Evolutionary conservation across 2,329 filamentous ascomycete genomes (phyloP).

Genomic region (Hypoxylon sp.): DNA sequence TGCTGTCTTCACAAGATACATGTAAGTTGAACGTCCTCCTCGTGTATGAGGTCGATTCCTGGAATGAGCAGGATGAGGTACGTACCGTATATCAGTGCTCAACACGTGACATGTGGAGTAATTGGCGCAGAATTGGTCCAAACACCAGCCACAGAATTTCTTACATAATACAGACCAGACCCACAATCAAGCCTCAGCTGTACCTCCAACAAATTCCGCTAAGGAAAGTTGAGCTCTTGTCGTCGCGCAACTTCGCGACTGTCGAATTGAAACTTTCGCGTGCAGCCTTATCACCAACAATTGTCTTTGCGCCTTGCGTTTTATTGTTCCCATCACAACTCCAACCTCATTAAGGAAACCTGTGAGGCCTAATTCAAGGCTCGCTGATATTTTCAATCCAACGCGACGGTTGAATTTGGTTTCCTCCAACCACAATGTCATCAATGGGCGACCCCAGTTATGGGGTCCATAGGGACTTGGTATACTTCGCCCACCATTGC

Average conservation of each 20-base stretch:
- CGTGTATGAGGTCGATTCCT: too few species aligned
- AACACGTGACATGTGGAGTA: neutral
- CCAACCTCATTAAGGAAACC: neutral
- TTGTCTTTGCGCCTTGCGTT: constrained; percentile 30
- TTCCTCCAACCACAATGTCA: constrained; percentile 47
- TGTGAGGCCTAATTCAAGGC: neutral
- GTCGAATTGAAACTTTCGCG: constrained; percentile 40
- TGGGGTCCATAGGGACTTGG: constrained; percentile 62
- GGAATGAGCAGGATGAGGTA: too few species aligned
- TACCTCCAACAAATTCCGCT: constrained; percentile 19
- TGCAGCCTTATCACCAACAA: constrained; percentile 28
- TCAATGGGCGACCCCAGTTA: constrained; percentile 63
- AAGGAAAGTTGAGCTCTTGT: constrained; percentile 32
- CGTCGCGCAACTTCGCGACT: constrained; percentile 45
- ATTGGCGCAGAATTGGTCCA: constrained; percentile 4
- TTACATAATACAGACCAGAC: neutral
- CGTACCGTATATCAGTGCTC: too few species aligned
- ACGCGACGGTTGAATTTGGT: constrained; percentile 19
- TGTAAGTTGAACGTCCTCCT: too few species aligned
- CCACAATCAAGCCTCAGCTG: constrained; percentile 23
- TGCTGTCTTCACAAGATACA: too few species aligned
- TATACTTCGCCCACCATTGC: constrained; percentile 46
- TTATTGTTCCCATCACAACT: constrained; percentile 11
- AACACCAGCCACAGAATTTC: constrained; percentile 14
- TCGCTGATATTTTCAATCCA: constrained; percentile 21